Evolutionary conservation across 1,139 yeast genomes (phyloP).

Genomic region (Debaryomycetaceae sp.): DNA sequence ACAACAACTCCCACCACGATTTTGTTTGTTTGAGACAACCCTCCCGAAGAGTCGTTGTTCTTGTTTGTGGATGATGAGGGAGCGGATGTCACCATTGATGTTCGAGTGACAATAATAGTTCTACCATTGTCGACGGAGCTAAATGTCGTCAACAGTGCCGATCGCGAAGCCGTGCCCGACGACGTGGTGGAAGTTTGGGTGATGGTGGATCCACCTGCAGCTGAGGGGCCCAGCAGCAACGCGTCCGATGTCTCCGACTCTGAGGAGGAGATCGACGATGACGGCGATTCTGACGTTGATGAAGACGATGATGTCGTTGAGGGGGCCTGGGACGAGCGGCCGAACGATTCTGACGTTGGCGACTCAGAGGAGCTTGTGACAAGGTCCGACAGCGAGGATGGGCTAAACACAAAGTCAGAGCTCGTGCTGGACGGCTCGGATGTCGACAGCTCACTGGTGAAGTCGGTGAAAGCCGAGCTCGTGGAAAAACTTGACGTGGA

Average conservation of each 20-base stretch:
- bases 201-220: background rate
- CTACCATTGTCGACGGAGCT: constrained; percentile 33
- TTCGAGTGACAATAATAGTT: constrained; percentile 37
- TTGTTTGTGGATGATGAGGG: constrained; percentile 25
- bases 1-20: constrained; percentile 50
- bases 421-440: too few species aligned
- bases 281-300: background rate
- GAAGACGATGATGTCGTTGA: background rate
- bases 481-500: constrained; percentile 5
- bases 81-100: constrained; percentile 23
- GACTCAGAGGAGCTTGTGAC: too few species aligned
- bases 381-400: constrained; percentile 1
- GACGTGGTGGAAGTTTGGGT: constrained; percentile 7
- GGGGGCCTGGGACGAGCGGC: too few species aligned
- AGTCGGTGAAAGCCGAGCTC: constrained; percentile 4
- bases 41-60: constrained; percentile 17
- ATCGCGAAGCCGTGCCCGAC: constrained; percentile 8
- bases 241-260: too few species aligned
- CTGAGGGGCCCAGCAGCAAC: constrained; percentile 1
- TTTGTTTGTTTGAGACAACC: constrained; percentile 40
- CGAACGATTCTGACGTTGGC: constrained; percentile 3
- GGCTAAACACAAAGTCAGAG: background rate
- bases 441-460: too few species aligned
- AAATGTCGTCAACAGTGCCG: constrained; percentile 23
- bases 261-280: background rate